Conservation (phyloP, 2,329 filamentous ascomycete species). For the Penicillium sp. region DNA sequence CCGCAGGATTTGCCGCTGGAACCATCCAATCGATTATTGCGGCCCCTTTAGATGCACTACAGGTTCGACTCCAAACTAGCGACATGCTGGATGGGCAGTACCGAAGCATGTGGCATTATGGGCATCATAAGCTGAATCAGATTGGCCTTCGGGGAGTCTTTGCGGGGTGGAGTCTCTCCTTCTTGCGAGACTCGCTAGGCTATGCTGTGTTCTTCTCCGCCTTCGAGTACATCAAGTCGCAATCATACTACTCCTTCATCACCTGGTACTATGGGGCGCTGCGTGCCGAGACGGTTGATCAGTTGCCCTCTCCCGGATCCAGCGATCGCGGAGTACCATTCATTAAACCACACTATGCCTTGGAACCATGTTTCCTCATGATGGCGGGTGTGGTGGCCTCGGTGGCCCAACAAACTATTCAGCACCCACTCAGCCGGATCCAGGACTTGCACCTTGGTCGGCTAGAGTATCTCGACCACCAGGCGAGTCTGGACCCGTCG, state of each 20-base stretch:
- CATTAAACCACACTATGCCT: conserved; percentile 67
- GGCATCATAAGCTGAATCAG: conserved; percentile 61
- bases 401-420: conserved; percentile 62
- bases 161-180: conserved; percentile 65
- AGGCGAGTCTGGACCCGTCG: conserved; percentile 52
- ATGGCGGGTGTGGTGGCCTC: conserved; percentile 65
- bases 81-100: conserved; percentile 66
- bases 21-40: conserved; percentile 66
- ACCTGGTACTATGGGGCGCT: conserved; percentile 62
- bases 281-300: conserved; percentile 36
- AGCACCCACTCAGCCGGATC: conserved; percentile 64
- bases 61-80: conserved; percentile 64
- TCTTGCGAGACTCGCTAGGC: conserved; percentile 66
- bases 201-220: conserved; percentile 67
- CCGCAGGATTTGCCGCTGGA: conserved; percentile 65
- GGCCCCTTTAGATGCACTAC: conserved; percentile 68
- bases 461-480: conserved; percentile 64
- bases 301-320: conserved; percentile 35
- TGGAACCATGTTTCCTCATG: conserved; percentile 67
- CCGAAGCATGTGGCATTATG: conserved; percentile 69
- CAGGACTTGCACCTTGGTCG: conserved; percentile 66
- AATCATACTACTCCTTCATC: conserved; percentile 67
- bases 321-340: conserved; percentile 47
- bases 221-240: conserved; percentile 69
- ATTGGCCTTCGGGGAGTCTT: conserved; percentile 68